phyloP scores from a whole-genome alignment of 2,329 filamentous ascomycete genomes.

The Cercospora sojina region DNA sequence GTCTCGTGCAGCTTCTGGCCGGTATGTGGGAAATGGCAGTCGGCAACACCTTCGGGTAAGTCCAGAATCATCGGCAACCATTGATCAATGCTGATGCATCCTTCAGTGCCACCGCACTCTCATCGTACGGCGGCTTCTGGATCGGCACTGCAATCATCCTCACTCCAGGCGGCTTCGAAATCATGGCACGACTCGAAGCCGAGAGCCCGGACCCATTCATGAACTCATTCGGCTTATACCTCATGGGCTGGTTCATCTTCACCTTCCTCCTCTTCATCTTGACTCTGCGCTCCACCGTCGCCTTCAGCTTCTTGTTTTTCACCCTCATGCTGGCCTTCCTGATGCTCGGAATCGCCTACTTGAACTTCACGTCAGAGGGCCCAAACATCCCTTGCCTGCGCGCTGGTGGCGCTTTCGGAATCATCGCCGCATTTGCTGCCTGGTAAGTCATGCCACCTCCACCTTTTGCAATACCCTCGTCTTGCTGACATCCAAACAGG shows the following conservation, averaged over 20 bases:
- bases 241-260: slow-evolving; percentile 62
- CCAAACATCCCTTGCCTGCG: slow-evolving; percentile 50
- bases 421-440: slow-evolving; percentile 54
- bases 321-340: slow-evolving; percentile 60
- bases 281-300: slow-evolving; percentile 56
- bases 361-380: slow-evolving; percentile 43
- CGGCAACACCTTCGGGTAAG: slow-evolving; percentile 12
- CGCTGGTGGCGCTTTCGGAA: slow-evolving; percentile 54
- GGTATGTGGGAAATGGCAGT: slow-evolving; percentile 52
- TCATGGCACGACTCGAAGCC: slow-evolving; percentile 49
- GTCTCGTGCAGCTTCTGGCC: slow-evolving; percentile 52
- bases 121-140: slow-evolving; percentile 64
- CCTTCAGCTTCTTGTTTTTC: slow-evolving; percentile 59
- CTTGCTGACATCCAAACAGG: slow-evolving; percentile 18
- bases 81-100: slow-evolving; percentile 25
- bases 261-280: slow-evolving; percentile 57
- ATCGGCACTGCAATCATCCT: slow-evolving; percentile 60
- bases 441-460: slow-evolving; percentile 40
- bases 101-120: slow-evolving; percentile 61
- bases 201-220: slow-evolving; percentile 45
- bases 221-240: slow-evolving; percentile 57
- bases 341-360: slow-evolving; percentile 56
- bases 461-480: too few species aligned
- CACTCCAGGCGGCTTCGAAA: slow-evolving; percentile 53
- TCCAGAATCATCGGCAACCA: not conserved